Conservation (phyloP, 176 grass and related monocot species). For the Themeda triandra region DNA sequence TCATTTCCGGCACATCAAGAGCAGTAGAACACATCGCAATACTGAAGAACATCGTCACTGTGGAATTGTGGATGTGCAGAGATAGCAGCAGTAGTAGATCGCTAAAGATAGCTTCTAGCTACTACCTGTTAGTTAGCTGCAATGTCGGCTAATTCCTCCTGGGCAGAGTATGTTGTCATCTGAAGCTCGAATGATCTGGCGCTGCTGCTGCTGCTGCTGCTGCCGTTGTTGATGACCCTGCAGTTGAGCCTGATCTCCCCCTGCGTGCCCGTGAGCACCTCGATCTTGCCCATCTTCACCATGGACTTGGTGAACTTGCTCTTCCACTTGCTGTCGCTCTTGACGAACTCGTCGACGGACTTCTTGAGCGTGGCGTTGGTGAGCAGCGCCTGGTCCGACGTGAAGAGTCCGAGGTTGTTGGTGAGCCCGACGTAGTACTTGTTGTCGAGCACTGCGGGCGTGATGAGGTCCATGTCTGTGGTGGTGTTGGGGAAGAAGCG, state of each 20-base stretch:
- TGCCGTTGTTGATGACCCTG: constrained; percentile 56
- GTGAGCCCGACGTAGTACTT: constrained; percentile 58
- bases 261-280: constrained; percentile 61
- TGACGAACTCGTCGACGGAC: constrained; percentile 49
- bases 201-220: not conserved
- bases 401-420: constrained; percentile 58
- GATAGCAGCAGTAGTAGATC: too few species aligned
- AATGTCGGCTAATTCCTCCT: not conserved
- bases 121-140: not conserved
- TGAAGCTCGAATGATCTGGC: constrained; percentile 2
- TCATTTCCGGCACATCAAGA: too few species aligned
- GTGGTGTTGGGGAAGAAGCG: constrained; percentile 56
- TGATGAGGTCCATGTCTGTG: constrained; percentile 57
- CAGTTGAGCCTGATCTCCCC: constrained; percentile 73
- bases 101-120: not conserved
- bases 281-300: constrained; percentile 72
- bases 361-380: constrained; percentile 51
- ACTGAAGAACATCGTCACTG: too few species aligned
- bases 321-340: constrained; percentile 50
- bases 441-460: constrained; percentile 57
- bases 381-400: constrained; percentile 58
- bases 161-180: not conserved
- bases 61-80: too few species aligned
- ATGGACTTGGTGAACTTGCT: constrained; percentile 60
- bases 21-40: too few species aligned